Base-by-base conservation (phyloP, 2,329 filamentous ascomycete species). In the Tolypocladium pustulatum region DNA sequence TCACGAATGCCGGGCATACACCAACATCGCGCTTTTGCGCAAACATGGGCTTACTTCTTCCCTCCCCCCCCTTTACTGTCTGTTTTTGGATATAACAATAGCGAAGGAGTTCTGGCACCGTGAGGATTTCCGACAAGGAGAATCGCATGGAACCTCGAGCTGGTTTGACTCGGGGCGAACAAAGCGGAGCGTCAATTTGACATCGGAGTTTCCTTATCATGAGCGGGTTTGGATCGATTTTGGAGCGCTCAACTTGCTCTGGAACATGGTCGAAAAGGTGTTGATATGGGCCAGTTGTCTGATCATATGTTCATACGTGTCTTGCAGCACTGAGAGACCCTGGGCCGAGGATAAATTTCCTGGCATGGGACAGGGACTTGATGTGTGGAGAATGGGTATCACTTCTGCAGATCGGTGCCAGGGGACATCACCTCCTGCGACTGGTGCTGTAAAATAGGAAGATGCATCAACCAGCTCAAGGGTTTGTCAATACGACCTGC, bases 31-130 rank as follows among this genome's bases (percentile, higher is more conserved):
- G 25, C 22, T 13, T 38, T 15, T 43, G 56, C 22, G 20, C 55
- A 20, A 40, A 37, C 54, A 36, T 46, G n/a, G n/a, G n/a, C n/a
- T n/a, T n/a, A 27, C 8, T 37, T 38, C 53, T 53, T 34, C 20
- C 54, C 57, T 13, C 54, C n/a, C 57, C 34, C 49, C 57, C 51
- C 59, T 56, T 57, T 38, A 54, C 51, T 36, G 57, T 43, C 46
- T 46, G n/a, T 55, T 56, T n/a, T 34, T 55, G 37, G n/a, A 54
- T 59, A 54, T 30, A 61, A 49, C 32, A 60, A 41, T 61, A 63
- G 61, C 61, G 62, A 58, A 46, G 63, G 63, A 62, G 63, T 64
- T 64, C 38, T 20, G 61, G 61, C 34, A 46, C 27, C n/a, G 30
- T 40, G 30, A 30, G 25, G 49, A 10, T 52, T 36, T n/a, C 27